phyloP scores from a whole-genome alignment of 2,329 filamentous ascomycete genomes.

The Hypoxylon sp. region DNA sequence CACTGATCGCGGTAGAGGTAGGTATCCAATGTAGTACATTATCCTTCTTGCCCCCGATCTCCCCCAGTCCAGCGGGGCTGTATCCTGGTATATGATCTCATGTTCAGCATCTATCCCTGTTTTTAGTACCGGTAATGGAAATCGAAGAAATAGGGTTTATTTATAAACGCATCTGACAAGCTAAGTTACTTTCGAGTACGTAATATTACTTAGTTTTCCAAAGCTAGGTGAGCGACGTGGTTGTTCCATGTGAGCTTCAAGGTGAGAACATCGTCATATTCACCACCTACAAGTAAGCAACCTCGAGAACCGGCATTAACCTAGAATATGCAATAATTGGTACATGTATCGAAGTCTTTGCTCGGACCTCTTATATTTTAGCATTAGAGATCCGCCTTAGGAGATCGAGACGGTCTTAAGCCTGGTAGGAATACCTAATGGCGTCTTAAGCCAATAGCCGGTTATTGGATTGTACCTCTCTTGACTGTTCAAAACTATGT shows the following conservation, averaged over 20 bases:
- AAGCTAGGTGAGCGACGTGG: not conserved
- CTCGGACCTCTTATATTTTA: not conserved
- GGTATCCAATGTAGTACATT: no score
- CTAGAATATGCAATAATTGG: no score
- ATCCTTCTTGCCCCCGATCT: no score
- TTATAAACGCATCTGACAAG: slow-evolving; percentile 3
- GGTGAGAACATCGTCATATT: not conserved
- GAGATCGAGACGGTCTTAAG: not conserved
- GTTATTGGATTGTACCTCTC: no score
- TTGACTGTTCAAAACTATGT: no score
- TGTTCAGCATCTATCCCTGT: not conserved
- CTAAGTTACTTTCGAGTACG: not conserved
- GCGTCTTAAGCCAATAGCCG: no score
- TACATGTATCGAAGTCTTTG: no score
- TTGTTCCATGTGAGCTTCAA: not conserved
- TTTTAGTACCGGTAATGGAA: not conserved
- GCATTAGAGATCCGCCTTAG: no score
- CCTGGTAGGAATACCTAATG: no score
- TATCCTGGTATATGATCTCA: not conserved
- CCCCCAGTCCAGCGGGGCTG: no score
- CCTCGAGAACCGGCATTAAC: no score
- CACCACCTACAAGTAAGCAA: no score
- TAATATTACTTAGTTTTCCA: not conserved
- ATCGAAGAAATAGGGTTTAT: not conserved
- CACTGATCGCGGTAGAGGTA: not conserved